These are phyloP conservation scores for Pseudogymnoascus sp. DNA, from an alignment of 2,329 filamentous ascomycete genomes.

Conservation along the genomic window DNA sequence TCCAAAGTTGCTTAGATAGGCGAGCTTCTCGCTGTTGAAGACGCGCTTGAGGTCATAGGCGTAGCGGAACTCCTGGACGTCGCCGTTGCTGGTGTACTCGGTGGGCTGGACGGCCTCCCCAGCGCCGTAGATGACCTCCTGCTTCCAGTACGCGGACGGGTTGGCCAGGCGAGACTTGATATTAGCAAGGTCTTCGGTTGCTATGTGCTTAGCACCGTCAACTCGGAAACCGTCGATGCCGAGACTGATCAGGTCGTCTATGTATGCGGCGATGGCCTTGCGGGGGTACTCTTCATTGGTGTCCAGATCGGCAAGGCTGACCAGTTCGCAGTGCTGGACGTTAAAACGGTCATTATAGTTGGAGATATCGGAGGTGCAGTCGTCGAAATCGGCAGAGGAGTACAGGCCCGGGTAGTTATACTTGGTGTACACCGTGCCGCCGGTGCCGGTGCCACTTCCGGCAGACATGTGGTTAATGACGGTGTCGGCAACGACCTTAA, in stretches of 20 bases:
- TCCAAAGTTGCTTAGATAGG: background rate
- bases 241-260: background rate
- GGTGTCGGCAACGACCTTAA: background rate
- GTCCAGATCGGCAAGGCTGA: background rate
- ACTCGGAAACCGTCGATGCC: background rate
- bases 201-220: background rate
- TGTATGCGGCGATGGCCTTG: background rate
- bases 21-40: background rate
- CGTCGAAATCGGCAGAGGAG: background rate
- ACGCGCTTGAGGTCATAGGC: background rate
- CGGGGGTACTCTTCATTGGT: background rate
- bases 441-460: conserved; percentile 1
- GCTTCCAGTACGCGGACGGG: conserved; percentile 1
- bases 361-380: background rate
- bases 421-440: background rate
- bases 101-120: background rate
- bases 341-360: background rate
- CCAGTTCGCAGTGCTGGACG: conserved; percentile 1
- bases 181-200: conserved; percentile 1
- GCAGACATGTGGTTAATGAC: conserved; percentile 1
- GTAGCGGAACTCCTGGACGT: conserved; percentile 1
- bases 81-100: background rate
- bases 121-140: conserved; percentile 1
- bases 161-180: background rate
- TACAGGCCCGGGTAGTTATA: conserved; percentile 4